Evolutionary conservation across 2,329 filamentous ascomycete species (phyloP).

Genomic region (Epichloe coenophiala): DNA sequence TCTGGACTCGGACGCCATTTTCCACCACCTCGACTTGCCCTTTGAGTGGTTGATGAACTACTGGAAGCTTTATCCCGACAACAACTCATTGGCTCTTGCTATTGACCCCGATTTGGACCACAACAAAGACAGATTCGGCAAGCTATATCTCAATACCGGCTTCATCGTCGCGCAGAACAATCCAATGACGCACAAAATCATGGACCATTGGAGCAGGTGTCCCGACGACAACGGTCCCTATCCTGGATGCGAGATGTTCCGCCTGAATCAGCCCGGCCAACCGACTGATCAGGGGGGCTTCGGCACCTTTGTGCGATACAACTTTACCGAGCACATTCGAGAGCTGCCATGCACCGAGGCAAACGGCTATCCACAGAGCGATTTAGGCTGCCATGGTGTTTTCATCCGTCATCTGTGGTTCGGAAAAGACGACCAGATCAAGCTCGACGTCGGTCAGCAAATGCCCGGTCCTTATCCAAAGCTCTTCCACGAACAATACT

Average conservation of each 20-base stretch:
- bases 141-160: constrained; percentile 35
- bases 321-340: constrained; percentile 26
- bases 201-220: constrained; percentile 33
- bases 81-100: constrained; percentile 28
- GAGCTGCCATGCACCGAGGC: constrained; percentile 28
- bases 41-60: constrained; percentile 35
- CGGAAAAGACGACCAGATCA: constrained; percentile 25
- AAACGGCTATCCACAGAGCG: constrained; percentile 28
- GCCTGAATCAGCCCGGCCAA: constrained; percentile 20
- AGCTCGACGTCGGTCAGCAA: constrained; percentile 24
- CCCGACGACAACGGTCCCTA: constrained; percentile 24
- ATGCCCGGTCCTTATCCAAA: constrained; percentile 22
- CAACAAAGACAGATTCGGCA: constrained; percentile 27
- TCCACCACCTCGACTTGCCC: constrained; percentile 28
- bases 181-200: constrained; percentile 30
- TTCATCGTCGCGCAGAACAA: constrained; percentile 41
- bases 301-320: constrained; percentile 29
- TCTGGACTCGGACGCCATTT: constrained; percentile 32
- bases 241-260: constrained; percentile 25
- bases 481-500: constrained; percentile 23
- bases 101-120: constrained; percentile 22
- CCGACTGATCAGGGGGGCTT: constrained; percentile 31
- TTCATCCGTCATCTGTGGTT: constrained; percentile 32
- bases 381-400: constrained; percentile 23
- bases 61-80: constrained; percentile 26